phyloP scores from a whole-genome alignment of 495 filamentous ascomycete genomes.

The Darksidea phi region DNA sequence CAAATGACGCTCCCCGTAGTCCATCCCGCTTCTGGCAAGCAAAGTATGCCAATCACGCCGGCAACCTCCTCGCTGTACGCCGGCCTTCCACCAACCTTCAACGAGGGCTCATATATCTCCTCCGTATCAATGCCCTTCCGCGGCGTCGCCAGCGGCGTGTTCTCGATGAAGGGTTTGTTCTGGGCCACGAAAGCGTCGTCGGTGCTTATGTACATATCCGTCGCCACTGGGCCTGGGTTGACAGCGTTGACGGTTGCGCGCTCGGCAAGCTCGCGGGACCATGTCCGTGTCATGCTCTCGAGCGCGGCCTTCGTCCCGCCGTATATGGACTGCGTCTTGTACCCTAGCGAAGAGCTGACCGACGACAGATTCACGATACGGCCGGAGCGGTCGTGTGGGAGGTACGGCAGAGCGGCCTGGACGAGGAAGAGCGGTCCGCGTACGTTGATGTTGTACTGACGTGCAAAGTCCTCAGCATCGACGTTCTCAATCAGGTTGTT shows the following conservation, averaged over 20 bases:
- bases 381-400: slow-evolving; percentile 71
- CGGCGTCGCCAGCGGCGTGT: slow-evolving; percentile 62
- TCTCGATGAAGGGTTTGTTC: slow-evolving; percentile 59
- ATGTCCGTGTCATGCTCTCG: slow-evolving; percentile 90
- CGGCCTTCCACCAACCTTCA: slow-evolving; percentile 65
- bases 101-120: slow-evolving; percentile 57
- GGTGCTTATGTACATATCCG: slow-evolving; percentile 67
- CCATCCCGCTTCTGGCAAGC: slow-evolving; percentile 69
- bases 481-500: slow-evolving; percentile 61
- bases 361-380: slow-evolving; percentile 78
- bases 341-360: slow-evolving; percentile 67
- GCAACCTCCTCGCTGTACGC: slow-evolving; percentile 77
- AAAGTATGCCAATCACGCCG: slow-evolving; percentile 82
- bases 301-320: slow-evolving; percentile 86
- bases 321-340: slow-evolving; percentile 72
- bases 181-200: slow-evolving; percentile 53
- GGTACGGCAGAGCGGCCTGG: slow-evolving; percentile 65
- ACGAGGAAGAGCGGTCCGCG: slow-evolving; percentile 79
- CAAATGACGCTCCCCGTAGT: slow-evolving; percentile 82
- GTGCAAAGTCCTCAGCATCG: slow-evolving; percentile 61
- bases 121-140: slow-evolving; percentile 59
- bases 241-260: slow-evolving; percentile 79
- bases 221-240: slow-evolving; percentile 84
- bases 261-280: slow-evolving; percentile 77
- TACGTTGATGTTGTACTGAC: slow-evolving; percentile 79